Base-by-base conservation (phyloP, 805 yeast species). In the Cyberlindnera petersonii region DNA sequence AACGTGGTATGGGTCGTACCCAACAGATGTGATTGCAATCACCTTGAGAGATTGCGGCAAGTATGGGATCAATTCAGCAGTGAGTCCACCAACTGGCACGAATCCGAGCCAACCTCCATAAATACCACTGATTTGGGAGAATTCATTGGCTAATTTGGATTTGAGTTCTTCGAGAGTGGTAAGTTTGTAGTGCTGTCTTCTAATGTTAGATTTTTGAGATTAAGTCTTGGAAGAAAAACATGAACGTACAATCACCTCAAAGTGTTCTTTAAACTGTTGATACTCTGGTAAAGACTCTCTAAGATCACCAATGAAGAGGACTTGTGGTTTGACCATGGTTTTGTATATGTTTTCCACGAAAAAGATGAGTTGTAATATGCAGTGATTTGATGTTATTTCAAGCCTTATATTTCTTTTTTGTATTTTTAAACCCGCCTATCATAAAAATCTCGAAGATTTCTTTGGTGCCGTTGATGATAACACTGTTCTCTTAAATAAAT, bases 61-160 rank as follows among this genome's bases (percentile, higher is more conserved):
- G 17, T 59, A 52, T 1, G 61, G 67, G 23, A 75, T 52, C 5
- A 78, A 38, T 4, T 67, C 71, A 21, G 55, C 53, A 2, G 64
- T 61, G 44, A 77, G 66, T 0, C 82, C 81, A 1, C 81, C 81
- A 7, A 74, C 53, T 3, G 63, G 59, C 23, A 61, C 53, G 44
- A 78, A 75, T 1, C 81, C 82, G 22, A 72, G 65, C 74, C 79
- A 77, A 0, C 79, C 80, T 2, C 74, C 79, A 53, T 77, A 79
- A 10, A 79, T 73, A 8, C 75, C 85, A 8, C 53, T 61, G 37
- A 74, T 61, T 38, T 69, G 57, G 11, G 44, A 37, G 42, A 64
- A 64, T 24, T 61, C 60, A 5, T 59, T 54, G 19, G 58, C 24
- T 39, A 74, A 58, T 38, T 67, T 71, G 5, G 48, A 44, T 17